Evolutionary conservation across 768 basidiomycete species (phyloP).

Genomic region (Polyporus arcularius): DNA sequence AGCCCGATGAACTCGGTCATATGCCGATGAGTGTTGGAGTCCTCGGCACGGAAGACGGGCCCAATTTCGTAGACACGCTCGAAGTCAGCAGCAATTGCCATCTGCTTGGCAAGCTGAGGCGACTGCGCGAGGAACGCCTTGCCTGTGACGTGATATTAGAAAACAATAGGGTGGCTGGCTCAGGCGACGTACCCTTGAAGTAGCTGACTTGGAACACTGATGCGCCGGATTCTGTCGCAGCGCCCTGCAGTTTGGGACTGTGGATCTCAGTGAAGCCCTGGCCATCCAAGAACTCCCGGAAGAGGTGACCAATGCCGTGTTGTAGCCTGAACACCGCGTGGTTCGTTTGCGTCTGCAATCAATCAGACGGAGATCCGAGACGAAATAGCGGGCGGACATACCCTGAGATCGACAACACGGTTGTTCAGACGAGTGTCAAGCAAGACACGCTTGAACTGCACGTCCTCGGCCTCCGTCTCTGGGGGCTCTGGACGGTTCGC

Average conservation of each 20-base stretch:
- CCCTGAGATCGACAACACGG: conserved; percentile 91
- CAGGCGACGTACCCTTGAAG: conserved; percentile 75
- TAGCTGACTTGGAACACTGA: conserved; percentile 98
- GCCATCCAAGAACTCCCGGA: conserved; percentile 76
- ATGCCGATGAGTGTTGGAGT: conserved; percentile 97
- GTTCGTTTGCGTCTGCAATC: conserved; percentile 83
- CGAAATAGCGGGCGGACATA: conserved; percentile 37
- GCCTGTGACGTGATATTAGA: conserved; percentile 44
- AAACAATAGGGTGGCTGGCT: not conserved
- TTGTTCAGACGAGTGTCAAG: conserved; percentile 95
- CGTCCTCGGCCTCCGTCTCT: conserved; percentile 63
- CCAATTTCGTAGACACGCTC: conserved; percentile 98
- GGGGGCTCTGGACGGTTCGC: conserved; percentile 86
- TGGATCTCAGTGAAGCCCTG: conserved; percentile 93
- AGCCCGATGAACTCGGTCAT: conserved; percentile 98
- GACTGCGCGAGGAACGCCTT: conserved; percentile 93
- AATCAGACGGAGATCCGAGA: not conserved
- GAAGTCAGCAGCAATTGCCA: conserved; percentile 98
- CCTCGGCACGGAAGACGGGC: conserved; percentile 95
- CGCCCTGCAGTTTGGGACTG: conserved; percentile 94
- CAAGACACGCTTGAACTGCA: conserved; percentile 76
- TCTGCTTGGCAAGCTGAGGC: conserved; percentile 97
- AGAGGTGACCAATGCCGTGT: conserved; percentile 83
- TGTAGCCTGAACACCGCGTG: conserved; percentile 95
- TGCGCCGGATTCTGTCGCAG: conserved; percentile 95